These are phyloP conservation scores for Sugiyamaella grinbergsii DNA, from an alignment of 1,139 yeast species.

Conservation along the genomic window DNA sequence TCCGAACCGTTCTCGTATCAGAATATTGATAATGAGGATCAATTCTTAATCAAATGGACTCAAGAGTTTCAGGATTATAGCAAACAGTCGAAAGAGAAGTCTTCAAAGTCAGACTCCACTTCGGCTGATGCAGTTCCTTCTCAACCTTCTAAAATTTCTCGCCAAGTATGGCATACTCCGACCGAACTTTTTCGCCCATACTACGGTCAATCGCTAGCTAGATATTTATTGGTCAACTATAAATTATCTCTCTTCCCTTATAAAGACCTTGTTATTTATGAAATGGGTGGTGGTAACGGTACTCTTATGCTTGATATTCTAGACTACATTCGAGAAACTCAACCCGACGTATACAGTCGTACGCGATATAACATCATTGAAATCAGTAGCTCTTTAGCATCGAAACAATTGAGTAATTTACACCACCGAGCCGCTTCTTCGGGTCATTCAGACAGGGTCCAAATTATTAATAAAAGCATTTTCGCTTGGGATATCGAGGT, in stretches of 20 bases:
- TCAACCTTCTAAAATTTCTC: slow-evolving; percentile 39
- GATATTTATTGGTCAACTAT: slow-evolving; percentile 70
- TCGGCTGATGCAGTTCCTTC: neutral
- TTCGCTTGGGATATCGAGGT: slow-evolving; percentile 71
- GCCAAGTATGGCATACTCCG: slow-evolving; percentile 90
- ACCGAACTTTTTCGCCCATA: slow-evolving; percentile 78
- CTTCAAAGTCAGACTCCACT: slow-evolving; percentile 4
- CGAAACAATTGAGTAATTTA: slow-evolving; percentile 52
- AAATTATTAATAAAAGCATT: slow-evolving; percentile 70
- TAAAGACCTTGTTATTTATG: slow-evolving; percentile 70
- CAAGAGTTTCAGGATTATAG: slow-evolving; percentile 64
- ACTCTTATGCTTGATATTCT: slow-evolving; percentile 80
- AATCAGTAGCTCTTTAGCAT: slow-evolving; percentile 68
- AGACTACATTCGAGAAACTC: slow-evolving; percentile 60
- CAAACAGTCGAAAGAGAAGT: slow-evolving; percentile 32
- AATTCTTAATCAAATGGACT: slow-evolving; percentile 70
- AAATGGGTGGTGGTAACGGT: slow-evolving; percentile 91
- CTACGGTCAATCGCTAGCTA: slow-evolving; percentile 82
- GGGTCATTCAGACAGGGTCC: slow-evolving; percentile 56
- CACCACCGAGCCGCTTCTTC: slow-evolving; percentile 41
- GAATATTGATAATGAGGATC: slow-evolving; percentile 63
- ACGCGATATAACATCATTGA: slow-evolving; percentile 77
- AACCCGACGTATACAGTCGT: slow-evolving; percentile 70
- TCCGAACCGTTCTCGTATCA: slow-evolving; percentile 55
- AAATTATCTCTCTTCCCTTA: slow-evolving; percentile 67